Evolutionary conservation across 116 monocot genomes (phyloP).

Genomic region (Dioscorea cayenensis): DNA sequence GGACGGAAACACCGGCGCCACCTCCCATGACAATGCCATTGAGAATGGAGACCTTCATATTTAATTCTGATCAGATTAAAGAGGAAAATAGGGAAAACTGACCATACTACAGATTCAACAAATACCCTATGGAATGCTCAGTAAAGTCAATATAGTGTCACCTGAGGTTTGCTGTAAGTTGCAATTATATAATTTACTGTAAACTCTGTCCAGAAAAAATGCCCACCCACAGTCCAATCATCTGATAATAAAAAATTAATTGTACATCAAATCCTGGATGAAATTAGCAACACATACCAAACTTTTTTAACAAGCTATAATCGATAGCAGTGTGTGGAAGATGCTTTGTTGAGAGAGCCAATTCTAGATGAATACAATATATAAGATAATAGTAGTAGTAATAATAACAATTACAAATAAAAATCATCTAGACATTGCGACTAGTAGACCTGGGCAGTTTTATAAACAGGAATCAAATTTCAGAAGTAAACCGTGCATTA

Average conservation of each 20-base stretch:
- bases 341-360: background rate
- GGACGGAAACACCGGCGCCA: conserved; percentile 93
- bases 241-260: conserved; percentile 30
- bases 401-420: no score
- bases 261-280: conserved; percentile 4
- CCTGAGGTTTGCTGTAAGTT: conserved; percentile 93
- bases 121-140: background rate
- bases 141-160: conserved; percentile 10
- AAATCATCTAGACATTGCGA: no score
- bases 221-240: conserved; percentile 61
- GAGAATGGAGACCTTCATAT: conserved; percentile 81
- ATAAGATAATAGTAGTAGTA: no score
- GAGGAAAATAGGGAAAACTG: background rate
- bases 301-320: background rate
- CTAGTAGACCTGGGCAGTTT: no score
- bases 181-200: conserved; percentile 83
- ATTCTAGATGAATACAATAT: background rate
- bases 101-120: background rate
- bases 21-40: conserved; percentile 94
- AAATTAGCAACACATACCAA: background rate
- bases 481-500: background rate
- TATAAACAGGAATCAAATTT: no score
- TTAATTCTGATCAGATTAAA: background rate
- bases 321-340: no score
- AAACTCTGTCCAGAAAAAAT: conserved; percentile 80